Evolutionary conservation across 2,329 filamentous ascomycete species (phyloP).

Genomic region (Paraphaeosphaeria minitans): DNA sequence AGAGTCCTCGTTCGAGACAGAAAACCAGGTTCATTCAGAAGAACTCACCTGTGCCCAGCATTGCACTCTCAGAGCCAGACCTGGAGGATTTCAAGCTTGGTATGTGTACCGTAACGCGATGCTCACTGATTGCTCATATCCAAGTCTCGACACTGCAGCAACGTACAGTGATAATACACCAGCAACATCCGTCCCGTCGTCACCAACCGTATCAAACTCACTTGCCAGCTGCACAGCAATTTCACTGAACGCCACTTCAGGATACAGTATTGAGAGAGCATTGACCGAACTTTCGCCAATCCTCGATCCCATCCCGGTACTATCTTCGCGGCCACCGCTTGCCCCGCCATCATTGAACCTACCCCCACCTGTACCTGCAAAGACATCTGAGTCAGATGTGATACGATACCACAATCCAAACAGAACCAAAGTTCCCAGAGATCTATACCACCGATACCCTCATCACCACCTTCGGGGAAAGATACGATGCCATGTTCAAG

Average conservation of each 20-base stretch:
- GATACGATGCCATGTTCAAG: background rate
- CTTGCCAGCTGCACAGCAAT: background rate
- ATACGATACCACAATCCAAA: background rate
- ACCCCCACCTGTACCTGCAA: background rate
- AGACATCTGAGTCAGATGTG: background rate
- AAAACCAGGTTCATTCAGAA: conserved; percentile 26
- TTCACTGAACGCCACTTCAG: background rate
- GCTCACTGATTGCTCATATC: conserved; percentile 11
- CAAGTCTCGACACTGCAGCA: conserved; percentile 8
- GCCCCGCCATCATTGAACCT: background rate
- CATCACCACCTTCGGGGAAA: background rate
- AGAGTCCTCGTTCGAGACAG: conserved; percentile 33
- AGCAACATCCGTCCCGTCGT: conserved; percentile 10
- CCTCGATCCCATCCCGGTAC: background rate
- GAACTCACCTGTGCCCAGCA: conserved; percentile 29
- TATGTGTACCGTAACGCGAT: conserved; percentile 10
- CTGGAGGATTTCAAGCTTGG: conserved; percentile 18
- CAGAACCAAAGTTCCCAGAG: background rate
- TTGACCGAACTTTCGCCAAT: background rate
- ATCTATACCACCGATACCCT: background rate
- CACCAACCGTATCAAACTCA: conserved; percentile 6
- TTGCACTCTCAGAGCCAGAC: conserved; percentile 23
- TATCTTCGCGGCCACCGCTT: background rate
- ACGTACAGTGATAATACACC: conserved; percentile 7
- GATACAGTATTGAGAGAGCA: background rate